phyloP scores from a whole-genome alignment of 106 monocot genomes.

The Chionographis japonica region DNA sequence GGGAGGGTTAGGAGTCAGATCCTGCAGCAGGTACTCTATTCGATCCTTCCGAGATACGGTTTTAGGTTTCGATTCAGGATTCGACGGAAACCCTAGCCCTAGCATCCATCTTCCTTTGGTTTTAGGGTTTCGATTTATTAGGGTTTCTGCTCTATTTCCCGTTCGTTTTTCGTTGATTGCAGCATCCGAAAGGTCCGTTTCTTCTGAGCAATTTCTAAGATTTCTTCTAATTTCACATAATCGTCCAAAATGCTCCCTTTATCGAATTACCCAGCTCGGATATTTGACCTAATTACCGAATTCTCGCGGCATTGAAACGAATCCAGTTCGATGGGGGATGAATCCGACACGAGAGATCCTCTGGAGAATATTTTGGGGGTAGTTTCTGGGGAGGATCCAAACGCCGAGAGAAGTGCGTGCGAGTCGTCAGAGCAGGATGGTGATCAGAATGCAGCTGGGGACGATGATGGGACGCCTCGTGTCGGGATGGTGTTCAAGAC shows the following conservation, averaged over 20 bases:
- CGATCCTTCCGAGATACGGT: background rate
- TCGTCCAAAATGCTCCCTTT: background rate
- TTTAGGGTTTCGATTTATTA: no score
- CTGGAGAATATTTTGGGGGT: constrained; percentile 3
- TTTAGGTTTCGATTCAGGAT: background rate
- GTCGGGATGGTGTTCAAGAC: constrained; percentile 40
- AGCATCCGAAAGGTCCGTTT: background rate
- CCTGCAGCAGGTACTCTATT: no score
- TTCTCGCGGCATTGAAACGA: no score
- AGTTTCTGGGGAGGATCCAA: constrained; percentile 13
- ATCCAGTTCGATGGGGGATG: constrained; percentile 7
- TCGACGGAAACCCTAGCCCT: background rate
- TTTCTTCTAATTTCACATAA: background rate
- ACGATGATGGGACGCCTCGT: constrained; percentile 22
- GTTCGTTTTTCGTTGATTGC: background rate
- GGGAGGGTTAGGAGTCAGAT: no score
- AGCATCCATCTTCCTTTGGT: background rate
- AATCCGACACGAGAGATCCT: constrained; percentile 4
- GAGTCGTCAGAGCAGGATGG: background rate
- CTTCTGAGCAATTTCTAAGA: background rate
- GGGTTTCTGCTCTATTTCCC: no score
- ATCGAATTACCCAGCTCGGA: no score
- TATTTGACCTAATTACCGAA: no score
- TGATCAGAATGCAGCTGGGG: background rate
- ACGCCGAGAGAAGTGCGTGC: background rate